Base-by-base conservation (phyloP, 768 basidiomycete genomes). In the Jaapia argillacea region DNA sequence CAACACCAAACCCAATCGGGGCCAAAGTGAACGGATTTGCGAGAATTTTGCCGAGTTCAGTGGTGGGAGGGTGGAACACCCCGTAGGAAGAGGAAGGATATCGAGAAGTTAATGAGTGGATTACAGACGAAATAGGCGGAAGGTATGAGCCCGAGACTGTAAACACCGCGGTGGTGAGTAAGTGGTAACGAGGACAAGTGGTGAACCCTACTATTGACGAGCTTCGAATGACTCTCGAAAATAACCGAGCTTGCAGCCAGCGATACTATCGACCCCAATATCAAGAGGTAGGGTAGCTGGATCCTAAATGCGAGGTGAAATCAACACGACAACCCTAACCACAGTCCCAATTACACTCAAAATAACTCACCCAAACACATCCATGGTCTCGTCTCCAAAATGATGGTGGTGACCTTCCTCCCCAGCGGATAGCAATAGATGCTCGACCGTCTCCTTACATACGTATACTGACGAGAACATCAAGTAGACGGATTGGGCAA, bases 381-480 rank as follows among this genome's bases (percentile, higher is more conserved):
- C 62, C 20, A 67, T 52, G 7, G 58, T 62, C 45, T 69, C 72
- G 48, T 76, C 72, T 6, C 82, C 79, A 28, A 77, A 71, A 55
- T 83, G 81, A 52, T 86, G 85, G 52, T 85, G 83, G 46, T 78
- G 75, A 37, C 67, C 65, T 0, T 69, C 71, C 45, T 72, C 69
- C 14, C 77, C 85, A 5, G 76, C 74, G 38, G 80, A 79, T 35
- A 97, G 69, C 13, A 99, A 59, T 31, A 96, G 61, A 62, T 94
- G 92, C 62, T 99, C 94, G 3, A 98, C 71, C 1, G 92, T 86
- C 70, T 99, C 96, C 57, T 99, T 98, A 54, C 90, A 92, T 14
- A 98, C 85, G 64, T 98, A 99, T 2, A 97, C 84, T 0, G 89
- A 80, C 0, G 91, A 79, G 58, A 98, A 99, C 68, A 94, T 79